Conservation (phyloP, 768 basidiomycete species). For the Kockovaella imperatae region DNA sequence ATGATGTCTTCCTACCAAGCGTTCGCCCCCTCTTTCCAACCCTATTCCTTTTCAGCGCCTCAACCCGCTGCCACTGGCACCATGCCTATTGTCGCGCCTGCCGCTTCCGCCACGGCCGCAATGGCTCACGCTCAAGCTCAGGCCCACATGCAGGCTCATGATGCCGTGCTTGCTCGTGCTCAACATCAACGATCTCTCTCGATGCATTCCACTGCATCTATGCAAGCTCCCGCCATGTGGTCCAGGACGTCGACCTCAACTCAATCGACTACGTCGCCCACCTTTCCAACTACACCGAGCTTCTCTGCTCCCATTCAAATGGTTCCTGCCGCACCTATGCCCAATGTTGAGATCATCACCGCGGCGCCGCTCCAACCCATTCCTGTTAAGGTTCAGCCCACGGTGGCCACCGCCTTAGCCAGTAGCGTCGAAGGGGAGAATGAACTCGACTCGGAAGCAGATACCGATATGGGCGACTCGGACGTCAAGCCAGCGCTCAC, state of each 20-base stretch:
- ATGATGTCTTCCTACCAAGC: conserved; percentile 17
- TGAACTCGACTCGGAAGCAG: conserved; percentile 17
- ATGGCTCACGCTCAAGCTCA: conserved; percentile 32
- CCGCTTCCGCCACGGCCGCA: conserved; percentile 10
- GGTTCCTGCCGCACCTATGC: conserved; percentile 1
- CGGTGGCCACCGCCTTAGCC: neutral
- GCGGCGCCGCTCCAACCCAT: neutral
- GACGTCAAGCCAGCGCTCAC: conserved; percentile 21
- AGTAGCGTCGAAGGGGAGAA: conserved; percentile 20
- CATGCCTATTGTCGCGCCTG: neutral
- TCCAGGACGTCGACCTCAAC: conserved; percentile 8
- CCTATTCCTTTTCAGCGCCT: conserved; percentile 5
- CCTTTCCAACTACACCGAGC: conserved; percentile 19
- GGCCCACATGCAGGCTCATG: conserved; percentile 26
- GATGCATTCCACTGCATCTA: neutral
- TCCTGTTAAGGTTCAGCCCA: neutral
- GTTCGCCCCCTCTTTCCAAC: conserved; percentile 1
- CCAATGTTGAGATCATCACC: too few relatives aligned
- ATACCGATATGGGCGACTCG: conserved; percentile 2
- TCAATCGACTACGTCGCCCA: conserved; percentile 5
- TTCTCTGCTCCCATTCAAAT: conserved; percentile 6
- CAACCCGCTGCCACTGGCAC: neutral
- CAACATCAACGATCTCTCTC: conserved; percentile 7
- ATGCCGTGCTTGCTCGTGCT: conserved; percentile 11
- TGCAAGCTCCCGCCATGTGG: neutral